A percentile compares a stretch with the other conserved stretches of the same genome.
These are phyloP conservation scores for Ramaria sp. DNA, from an alignment of 768 basidiomycete genomes.

Conservation along the genomic window DNA sequence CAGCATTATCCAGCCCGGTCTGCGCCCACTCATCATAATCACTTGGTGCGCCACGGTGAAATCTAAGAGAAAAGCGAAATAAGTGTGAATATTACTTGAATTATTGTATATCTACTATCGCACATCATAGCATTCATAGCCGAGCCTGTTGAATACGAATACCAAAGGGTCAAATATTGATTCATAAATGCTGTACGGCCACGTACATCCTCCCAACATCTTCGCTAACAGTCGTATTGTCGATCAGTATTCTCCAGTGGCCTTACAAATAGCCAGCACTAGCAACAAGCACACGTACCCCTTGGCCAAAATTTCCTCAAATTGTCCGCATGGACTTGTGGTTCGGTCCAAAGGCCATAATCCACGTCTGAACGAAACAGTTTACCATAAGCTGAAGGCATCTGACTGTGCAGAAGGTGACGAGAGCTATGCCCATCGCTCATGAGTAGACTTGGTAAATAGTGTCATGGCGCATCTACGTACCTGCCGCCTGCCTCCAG, in stretches of 20 bases:
- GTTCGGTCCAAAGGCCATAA: constrained; percentile 47
- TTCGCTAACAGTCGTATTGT: constrained; percentile 32
- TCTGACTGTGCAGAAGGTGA: constrained; percentile 28
- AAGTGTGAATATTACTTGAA: neutral
- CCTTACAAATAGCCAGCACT: too few relatives aligned
- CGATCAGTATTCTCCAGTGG: neutral
- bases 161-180: neutral
- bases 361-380: constrained; percentile 36
- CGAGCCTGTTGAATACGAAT: constrained; percentile 30
- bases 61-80: constrained; percentile 13
- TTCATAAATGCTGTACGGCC: neutral
- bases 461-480: too few relatives aligned
- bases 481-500: too few relatives aligned
- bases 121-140: constrained; percentile 53
- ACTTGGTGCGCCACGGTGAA: constrained; percentile 51
- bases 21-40: constrained; percentile 61
- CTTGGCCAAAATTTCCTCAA: constrained; percentile 51
- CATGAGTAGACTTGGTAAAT: constrained; percentile 12
- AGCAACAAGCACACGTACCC: constrained; percentile 26
- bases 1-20: constrained; percentile 34
- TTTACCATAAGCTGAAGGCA: constrained; percentile 31
- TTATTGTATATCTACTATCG: neutral
- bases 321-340: constrained; percentile 39
- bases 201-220: constrained; percentile 64
- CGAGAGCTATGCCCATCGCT: constrained; percentile 27